A percentile compares a stretch with the other conserved stretches of the same genome.
Evolutionary conservation across 1,284 basidiomycete genomes (phyloP).

Genomic region (Vanrija pseudolonga): DNA sequence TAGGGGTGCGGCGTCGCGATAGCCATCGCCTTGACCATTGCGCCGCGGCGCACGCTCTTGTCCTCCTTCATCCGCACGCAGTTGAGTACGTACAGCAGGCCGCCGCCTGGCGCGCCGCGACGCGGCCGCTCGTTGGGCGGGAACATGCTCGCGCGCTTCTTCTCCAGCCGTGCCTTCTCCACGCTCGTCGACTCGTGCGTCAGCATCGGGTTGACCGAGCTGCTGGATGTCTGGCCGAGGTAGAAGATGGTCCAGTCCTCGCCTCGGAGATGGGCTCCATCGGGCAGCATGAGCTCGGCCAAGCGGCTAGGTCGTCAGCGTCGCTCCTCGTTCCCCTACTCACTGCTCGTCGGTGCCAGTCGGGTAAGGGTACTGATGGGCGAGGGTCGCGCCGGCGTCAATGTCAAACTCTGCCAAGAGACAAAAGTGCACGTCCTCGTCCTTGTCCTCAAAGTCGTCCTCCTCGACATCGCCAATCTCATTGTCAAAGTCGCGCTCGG

Average conservation of each 20-base stretch:
- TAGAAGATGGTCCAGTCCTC: constrained; percentile 99
- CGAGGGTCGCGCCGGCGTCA: constrained; percentile 80
- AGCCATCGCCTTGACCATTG: constrained; percentile 91
- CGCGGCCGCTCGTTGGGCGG: constrained; percentile 25
- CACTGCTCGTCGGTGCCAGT: constrained; percentile 88
- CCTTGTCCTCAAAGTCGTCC: constrained; percentile 10
- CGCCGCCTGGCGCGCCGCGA: constrained; percentile 46
- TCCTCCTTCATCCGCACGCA: constrained; percentile 95
- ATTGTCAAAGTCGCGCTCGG: constrained; percentile 21
- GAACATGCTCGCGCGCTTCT: constrained; percentile 21
- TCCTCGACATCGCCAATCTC: constrained; percentile 15
- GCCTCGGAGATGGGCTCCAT: constrained; percentile 87
- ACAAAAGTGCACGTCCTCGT: constrained; percentile 81
- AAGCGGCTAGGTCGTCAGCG: constrained; percentile 60
- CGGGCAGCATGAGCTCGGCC: constrained; percentile 96
- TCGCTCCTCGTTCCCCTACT: constrained; percentile 29
- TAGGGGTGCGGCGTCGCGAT: constrained; percentile 93
- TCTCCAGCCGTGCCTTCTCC: constrained; percentile 14
- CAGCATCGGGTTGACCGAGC: constrained; percentile 76
- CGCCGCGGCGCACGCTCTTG: constrained; percentile 82
- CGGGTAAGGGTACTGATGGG: constrained; percentile 89
- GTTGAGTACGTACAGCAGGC: constrained; percentile 86
- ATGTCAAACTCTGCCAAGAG: constrained; percentile 95
- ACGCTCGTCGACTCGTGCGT: constrained; percentile 42
- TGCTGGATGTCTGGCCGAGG: constrained; percentile 84